Evolutionary conservation across 1,284 basidiomycete species (phyloP), one percentile per base, ranked within the genome.

Genomic region (Cerioporus squamosus): DNA sequence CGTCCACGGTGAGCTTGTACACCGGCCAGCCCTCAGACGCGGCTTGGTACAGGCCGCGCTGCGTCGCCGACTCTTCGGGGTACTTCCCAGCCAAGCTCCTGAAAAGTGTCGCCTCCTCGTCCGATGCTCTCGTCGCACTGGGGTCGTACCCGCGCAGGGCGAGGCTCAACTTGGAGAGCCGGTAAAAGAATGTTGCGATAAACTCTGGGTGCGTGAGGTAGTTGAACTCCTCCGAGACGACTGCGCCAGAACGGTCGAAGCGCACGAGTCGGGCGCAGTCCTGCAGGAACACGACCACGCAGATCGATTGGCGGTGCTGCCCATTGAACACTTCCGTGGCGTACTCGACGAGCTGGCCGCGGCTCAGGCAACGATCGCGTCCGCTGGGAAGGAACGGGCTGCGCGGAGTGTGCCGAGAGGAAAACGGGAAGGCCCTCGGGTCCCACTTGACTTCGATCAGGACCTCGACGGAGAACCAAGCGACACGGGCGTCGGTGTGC

Each of bases 141-240:
- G 49, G 44, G 39, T 65, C 63, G 50, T 44, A 55, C 1, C 63
- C 63, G 3, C 60, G 63, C 43, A 51, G 24, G 1, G 14, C 29
- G 18, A 36, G 38, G 15, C 12, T 47, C 31, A 60, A 3, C 40
- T 15, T n/a, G 22, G 48, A 44, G 38, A 55, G 61, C 3, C 65
- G 57, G 49, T 55, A 62, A 10, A 67, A 36, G 51, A 65, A 60
- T 22, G 55, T 53, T 14, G 45, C 39, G 14, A 66, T 49, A 7
- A 57, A 9, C 6, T 47, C 42, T 0, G 61, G 61, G 14, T 60
- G 36, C 20, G 52, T 18, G n/a, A 48, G 26, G 36, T 59, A 59
- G 52, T 65, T 33, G 56, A 67, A 59, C 9, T 15, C 20, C 18
- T 23, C n/a, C 18, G 53, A 24, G 17, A 42, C 17, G 10, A 20